Base-by-base conservation (phyloP, 2,329 filamentous ascomycete species). In the Seiridium unicorne region DNA sequence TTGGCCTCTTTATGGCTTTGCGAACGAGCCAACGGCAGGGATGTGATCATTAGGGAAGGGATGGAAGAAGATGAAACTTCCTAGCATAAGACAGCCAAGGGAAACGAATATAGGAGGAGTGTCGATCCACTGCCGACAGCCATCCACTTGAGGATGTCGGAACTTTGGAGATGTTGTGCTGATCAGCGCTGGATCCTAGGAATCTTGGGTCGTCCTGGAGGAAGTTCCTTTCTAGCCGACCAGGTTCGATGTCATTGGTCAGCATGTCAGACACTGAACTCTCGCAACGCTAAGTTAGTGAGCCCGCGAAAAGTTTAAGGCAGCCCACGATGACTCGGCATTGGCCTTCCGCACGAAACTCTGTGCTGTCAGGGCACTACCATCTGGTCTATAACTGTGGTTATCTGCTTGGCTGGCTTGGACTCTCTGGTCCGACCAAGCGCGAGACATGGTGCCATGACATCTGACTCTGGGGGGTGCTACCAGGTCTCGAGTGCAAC, bases 11-110 rank as follows among this genome's bases (percentile, higher is more conserved):
- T 53, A 53, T 53, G 49, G 34, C 32, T 53, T 53, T 32, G 34
- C 49, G 34, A 53, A 36, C 34, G 49, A 53, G 34, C 49, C 34
- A 53, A 9, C 32, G 13, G 49, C 49, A 53, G 34, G 49, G 49
- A 38, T 53, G 49, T n/a, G 10, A 35, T 53, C 9, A 53, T 35
- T 53, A 35, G 51, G 26, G 35, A 31, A 55, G 51, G 35, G n/a
- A 44, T 10, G 40, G n/a, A 32, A 42, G 26, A 55, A 42, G n/a
- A 26, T 55, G 40, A 44, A 55, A 44, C 51, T 38, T 9, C 31
- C 51, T 42, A 42, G 51, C 51, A 55, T 55, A 55, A 42, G 51
- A 55, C 36, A 44, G 51, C 51, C 51, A 55, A 55, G 51, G 31
- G 36, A 44, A 55, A 32, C 38, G 18, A 44, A 44, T 26, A 36